Conservation (phyloP, 768 basidiomycete species). For the Multifurca ochricompacta region DNA sequence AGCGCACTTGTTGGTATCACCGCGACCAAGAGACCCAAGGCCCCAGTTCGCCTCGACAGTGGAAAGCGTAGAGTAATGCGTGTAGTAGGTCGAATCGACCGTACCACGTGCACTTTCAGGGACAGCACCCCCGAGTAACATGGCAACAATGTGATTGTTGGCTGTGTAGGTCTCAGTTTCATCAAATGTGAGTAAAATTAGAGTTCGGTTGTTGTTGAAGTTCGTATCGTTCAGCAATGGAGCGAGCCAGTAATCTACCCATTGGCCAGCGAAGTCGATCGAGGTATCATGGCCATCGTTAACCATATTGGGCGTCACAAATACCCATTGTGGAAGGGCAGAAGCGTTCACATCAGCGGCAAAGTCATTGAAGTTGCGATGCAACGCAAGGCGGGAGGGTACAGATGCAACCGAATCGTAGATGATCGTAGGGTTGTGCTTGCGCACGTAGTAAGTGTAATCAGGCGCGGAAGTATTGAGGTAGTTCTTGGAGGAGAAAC, state of each 20-base stretch:
- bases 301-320: conserved; percentile 52
- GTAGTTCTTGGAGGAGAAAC: conserved; percentile 34
- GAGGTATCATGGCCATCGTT: conserved; percentile 58
- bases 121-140: conserved; percentile 41
- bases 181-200: conserved; percentile 58
- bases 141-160: conserved; percentile 41
- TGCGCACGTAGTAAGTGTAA: conserved; percentile 48
- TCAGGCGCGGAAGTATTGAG: conserved; percentile 26
- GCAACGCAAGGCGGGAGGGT: conserved; percentile 33
- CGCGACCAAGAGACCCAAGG: conserved; percentile 51
- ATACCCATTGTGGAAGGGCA: conserved; percentile 50
- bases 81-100: conserved; percentile 47
- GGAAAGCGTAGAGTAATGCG: conserved; percentile 50
- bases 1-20: conserved; percentile 42
- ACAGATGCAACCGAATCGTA: conserved; percentile 43
- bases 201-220: conserved; percentile 48
- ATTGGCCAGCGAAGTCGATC: conserved; percentile 38
- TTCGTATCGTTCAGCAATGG: conserved; percentile 41
- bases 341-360: conserved; percentile 43
- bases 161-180: conserved; percentile 38
- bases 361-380: conserved; percentile 59
- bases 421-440: conserved; percentile 48
- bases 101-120: conserved; percentile 37
- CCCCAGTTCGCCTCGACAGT: conserved; percentile 57
- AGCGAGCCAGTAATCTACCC: conserved; percentile 43